Conservation (phyloP, 2,329 filamentous ascomycete species). For the Penicillium sp. region DNA sequence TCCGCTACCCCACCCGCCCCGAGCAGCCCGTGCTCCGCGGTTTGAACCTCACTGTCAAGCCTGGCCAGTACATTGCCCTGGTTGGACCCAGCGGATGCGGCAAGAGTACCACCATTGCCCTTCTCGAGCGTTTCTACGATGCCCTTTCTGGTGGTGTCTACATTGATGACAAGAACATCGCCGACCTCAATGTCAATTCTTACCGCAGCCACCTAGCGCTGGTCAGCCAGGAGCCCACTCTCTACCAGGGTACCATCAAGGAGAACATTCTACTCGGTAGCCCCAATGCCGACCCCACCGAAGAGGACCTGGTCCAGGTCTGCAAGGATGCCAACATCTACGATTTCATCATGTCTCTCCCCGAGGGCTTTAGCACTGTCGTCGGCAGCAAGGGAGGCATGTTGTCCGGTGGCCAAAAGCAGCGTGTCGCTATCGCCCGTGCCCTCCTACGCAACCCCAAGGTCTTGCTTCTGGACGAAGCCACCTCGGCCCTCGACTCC, state of each 20-base stretch:
- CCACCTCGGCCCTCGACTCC: constrained; percentile 55
- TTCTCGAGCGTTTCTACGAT: constrained; percentile 94
- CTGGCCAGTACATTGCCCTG: constrained; percentile 61
- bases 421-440: constrained; percentile 88
- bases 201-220: constrained; percentile 82
- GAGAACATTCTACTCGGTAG: constrained; percentile 87
- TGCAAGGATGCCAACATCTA: constrained; percentile 91
- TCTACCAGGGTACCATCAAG: constrained; percentile 87
- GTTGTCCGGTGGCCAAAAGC: constrained; percentile 88
- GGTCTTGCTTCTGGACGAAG: constrained; percentile 79
- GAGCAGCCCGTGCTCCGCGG: constrained; percentile 91
- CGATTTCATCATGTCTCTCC: constrained; percentile 82
- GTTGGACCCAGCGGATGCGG: constrained; percentile 94
- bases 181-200: constrained; percentile 74
- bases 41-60: constrained; percentile 57
- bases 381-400: constrained; percentile 85
- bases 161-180: constrained; percentile 80
- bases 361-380: constrained; percentile 79
- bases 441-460: constrained; percentile 88
- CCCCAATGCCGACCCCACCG: constrained; percentile 63
- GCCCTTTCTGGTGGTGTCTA: constrained; percentile 75
- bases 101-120: constrained; percentile 87
- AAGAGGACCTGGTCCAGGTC: constrained; percentile 71
- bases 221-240: constrained; percentile 88
- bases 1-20: constrained; percentile 86